Evolutionary conservation across 441 rosid genomes (phyloP).

Genomic region (Breynia disticha): DNA sequence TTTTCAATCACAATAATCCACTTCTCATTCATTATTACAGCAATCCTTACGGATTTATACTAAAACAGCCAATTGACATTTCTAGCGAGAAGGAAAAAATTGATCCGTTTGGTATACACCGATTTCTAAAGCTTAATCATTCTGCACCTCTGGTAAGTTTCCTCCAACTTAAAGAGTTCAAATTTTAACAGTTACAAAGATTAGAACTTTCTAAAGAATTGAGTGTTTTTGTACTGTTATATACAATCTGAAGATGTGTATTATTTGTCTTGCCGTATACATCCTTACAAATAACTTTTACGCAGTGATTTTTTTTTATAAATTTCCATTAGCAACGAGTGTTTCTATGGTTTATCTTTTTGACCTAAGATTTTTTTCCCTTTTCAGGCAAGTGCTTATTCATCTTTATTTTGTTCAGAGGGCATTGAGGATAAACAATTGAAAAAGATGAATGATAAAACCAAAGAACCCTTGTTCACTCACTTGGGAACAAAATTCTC

Average conservation of each 20-base stretch:
- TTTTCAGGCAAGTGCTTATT: conserved; percentile 28
- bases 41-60: conserved; percentile 21
- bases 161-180: not conserved
- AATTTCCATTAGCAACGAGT: not conserved
- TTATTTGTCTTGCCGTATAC: too few relatives aligned
- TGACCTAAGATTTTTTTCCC: not conserved
- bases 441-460: conserved; percentile 21
- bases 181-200: not conserved
- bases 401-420: conserved; percentile 13
- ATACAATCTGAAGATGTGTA: too few relatives aligned
- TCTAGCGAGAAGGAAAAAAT: conserved; percentile 3
- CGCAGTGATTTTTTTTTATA: not conserved
- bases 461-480: conserved; percentile 27
- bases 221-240: too few relatives aligned
- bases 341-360: not conserved
- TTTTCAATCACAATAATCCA: not conserved
- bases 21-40: conserved; percentile 12
- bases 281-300: too few relatives aligned
- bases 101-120: conserved; percentile 24
- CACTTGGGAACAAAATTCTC: conserved; percentile 12
- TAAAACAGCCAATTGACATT: conserved; percentile 16
- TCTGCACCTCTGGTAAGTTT: conserved; percentile 22
- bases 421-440: conserved; percentile 18
- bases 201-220: not conserved
- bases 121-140: conserved; percentile 23